Percentiles rank a stretch among this genome's conserved stretches.
These are phyloP conservation scores for Penicillium sp. DNA, from an alignment of 2,329 filamentous ascomycete genomes.

Conservation along the genomic window DNA sequence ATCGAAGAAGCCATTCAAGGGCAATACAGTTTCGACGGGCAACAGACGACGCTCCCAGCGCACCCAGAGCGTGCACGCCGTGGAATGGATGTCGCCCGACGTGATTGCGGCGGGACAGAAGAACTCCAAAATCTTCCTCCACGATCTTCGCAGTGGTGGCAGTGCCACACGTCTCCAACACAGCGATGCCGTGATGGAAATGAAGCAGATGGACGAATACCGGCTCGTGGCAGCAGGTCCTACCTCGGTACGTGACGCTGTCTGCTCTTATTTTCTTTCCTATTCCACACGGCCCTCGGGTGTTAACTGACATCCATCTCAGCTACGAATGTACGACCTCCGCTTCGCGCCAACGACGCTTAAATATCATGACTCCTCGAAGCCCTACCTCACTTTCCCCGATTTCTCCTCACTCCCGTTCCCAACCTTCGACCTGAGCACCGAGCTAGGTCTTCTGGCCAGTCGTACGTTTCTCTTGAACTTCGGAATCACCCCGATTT, in stretches of 20 bases:
- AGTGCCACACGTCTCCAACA: slow-evolving; percentile 30
- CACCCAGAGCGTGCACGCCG: slow-evolving; percentile 19
- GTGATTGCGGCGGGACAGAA: slow-evolving; percentile 32
- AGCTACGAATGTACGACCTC: slow-evolving; percentile 39
- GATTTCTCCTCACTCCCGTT: slow-evolving; percentile 24
- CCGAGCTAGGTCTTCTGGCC: slow-evolving; percentile 33
- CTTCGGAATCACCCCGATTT: background rate
- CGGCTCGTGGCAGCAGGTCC: slow-evolving; percentile 30
- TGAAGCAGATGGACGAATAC: slow-evolving; percentile 31
- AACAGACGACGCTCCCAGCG: background rate
- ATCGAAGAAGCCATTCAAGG: slow-evolving; percentile 17
- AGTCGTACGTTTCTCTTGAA: slow-evolving; percentile 23
- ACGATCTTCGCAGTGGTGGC: slow-evolving; percentile 30
- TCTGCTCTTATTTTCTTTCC: background rate
- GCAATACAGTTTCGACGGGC: background rate
- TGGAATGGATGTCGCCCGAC: slow-evolving; percentile 33
- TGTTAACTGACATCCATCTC: background rate
- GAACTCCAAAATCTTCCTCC: slow-evolving; percentile 29
- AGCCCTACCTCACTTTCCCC: slow-evolving; percentile 31
- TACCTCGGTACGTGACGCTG: slow-evolving; percentile 22
- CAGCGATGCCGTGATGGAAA: slow-evolving; percentile 26
- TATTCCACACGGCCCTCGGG: background rate
- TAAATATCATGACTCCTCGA: slow-evolving; percentile 22
- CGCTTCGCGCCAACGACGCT: slow-evolving; percentile 27
- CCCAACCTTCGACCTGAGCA: slow-evolving; percentile 31